phyloP scores from a whole-genome alignment of 768 basidiomycete species.

The Xanthoconium stramineum region DNA sequence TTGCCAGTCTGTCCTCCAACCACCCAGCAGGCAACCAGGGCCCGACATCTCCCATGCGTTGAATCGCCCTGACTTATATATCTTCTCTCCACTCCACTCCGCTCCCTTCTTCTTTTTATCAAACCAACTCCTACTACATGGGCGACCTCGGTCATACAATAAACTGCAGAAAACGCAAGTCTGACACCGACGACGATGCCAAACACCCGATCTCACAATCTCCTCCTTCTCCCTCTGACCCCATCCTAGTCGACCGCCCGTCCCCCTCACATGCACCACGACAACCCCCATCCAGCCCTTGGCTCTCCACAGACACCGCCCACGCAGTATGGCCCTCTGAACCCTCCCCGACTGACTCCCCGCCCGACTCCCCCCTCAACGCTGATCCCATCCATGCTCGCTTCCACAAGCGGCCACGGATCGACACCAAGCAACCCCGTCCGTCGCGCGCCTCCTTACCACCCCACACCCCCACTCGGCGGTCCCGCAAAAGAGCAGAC shows the following conservation, averaged over 20 bases:
- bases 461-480: slow-evolving; percentile 29
- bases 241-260: slow-evolving; percentile 35
- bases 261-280: slow-evolving; percentile 37
- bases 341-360: slow-evolving; percentile 31
- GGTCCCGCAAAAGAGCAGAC: slow-evolving; percentile 27
- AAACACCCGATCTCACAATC: slow-evolving; percentile 34
- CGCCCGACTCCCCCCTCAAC: slow-evolving; percentile 41
- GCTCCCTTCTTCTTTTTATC: slow-evolving; percentile 16
- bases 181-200: slow-evolving; percentile 47
- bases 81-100: slow-evolving; percentile 2
- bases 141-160: slow-evolving; percentile 56
- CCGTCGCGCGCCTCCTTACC: slow-evolving; percentile 18
- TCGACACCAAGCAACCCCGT: slow-evolving; percentile 23
- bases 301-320: slow-evolving; percentile 30
- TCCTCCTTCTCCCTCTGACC: slow-evolving; percentile 23
- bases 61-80: slow-evolving; percentile 30
- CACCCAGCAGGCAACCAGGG: slow-evolving; percentile 31
- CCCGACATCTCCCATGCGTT: slow-evolving; percentile 25
- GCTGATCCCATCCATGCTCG: slow-evolving; percentile 23
- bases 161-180: slow-evolving; percentile 67
- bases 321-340: slow-evolving; percentile 39
- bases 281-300: slow-evolving; percentile 35
- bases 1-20: slow-evolving; percentile 11
- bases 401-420: slow-evolving; percentile 30
- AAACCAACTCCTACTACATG: slow-evolving; percentile 38